A percentile compares a stretch with the other conserved stretches of the same genome.
These are phyloP conservation scores for Mimosa bimucronata DNA, from an alignment of 306 rosid species.

Conservation along the genomic window DNA sequence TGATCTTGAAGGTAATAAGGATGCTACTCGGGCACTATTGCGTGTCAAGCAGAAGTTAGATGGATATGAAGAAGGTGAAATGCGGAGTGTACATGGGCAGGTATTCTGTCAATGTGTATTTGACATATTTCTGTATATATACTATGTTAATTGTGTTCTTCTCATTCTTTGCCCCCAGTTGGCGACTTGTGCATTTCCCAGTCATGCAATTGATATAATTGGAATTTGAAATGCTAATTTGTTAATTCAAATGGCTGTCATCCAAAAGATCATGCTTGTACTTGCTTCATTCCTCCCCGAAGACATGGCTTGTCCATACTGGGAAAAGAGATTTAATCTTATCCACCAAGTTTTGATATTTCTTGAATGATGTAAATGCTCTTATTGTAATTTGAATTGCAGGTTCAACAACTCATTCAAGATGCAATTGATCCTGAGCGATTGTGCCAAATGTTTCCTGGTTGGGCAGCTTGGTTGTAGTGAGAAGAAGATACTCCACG, in stretches of 20 bases:
- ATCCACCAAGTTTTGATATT: constrained; percentile 6
- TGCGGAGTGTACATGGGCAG: constrained; percentile 93
- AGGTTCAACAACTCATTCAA: constrained; percentile 94
- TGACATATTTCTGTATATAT: background rate
- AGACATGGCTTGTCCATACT: background rate
- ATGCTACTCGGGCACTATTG: constrained; percentile 88
- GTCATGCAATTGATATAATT: background rate
- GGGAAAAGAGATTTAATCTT: constrained; percentile 17
- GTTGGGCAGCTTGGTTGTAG: constrained; percentile 96
- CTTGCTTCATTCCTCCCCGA: background rate
- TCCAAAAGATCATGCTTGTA: background rate
- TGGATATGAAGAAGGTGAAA: constrained; percentile 95
- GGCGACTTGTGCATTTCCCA: constrained; percentile 18
- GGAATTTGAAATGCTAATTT: constrained; percentile 30
- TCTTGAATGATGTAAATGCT: constrained; percentile 11
- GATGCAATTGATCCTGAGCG: constrained; percentile 93
- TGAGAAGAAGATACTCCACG: background rate
- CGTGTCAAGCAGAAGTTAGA: constrained; percentile 96
- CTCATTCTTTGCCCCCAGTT: constrained; percentile 6
- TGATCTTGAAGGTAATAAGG: constrained; percentile 89
- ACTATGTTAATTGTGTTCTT: constrained; percentile 4
- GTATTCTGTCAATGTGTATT: constrained; percentile 44
- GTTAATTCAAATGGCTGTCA: background rate
- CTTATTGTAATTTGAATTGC: constrained; percentile 29
- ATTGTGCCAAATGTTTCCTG: constrained; percentile 86